Conservation (phyloP, 345 rosid species). For the Aethionema arabicum region DNA sequence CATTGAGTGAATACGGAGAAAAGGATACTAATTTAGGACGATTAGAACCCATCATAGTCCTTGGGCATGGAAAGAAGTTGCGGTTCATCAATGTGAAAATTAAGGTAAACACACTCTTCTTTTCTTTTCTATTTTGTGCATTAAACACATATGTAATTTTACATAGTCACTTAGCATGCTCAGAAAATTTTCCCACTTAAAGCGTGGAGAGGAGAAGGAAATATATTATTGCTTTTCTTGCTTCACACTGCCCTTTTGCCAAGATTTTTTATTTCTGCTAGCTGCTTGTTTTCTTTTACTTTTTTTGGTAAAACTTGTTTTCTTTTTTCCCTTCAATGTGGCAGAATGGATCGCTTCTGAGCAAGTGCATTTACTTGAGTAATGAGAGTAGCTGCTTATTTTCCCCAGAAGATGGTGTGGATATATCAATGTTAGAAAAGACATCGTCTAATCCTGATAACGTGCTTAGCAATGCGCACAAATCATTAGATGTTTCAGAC, state of each 20-base stretch:
- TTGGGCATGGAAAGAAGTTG: constrained; percentile 93
- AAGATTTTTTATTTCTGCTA: constrained; percentile 21
- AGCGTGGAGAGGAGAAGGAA: constrained; percentile 24
- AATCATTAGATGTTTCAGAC: constrained; percentile 41
- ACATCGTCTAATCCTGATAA: constrained; percentile 46
- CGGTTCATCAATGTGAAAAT: constrained; percentile 82
- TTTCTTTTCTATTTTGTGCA: constrained; percentile 2
- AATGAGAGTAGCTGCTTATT: constrained; percentile 89
- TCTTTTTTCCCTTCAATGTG: constrained; percentile 26
- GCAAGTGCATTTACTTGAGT: constrained; percentile 81
- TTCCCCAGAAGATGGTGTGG: constrained; percentile 81
- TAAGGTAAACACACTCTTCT: constrained; percentile 54
- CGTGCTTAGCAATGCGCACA: constrained; percentile 40
- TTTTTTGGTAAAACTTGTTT: not conserved
- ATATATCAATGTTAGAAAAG: constrained; percentile 59
- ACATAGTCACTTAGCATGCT: constrained; percentile 18
- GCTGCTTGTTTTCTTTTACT: constrained; percentile 14
- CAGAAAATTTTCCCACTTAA: constrained; percentile 3
- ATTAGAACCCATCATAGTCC: constrained; percentile 69
- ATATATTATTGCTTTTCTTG: constrained; percentile 13
- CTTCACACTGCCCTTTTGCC: constrained; percentile 15
- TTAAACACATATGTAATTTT: not conserved
- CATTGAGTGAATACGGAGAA: constrained; percentile 54
- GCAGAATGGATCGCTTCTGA: constrained; percentile 87
- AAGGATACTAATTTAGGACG: constrained; percentile 49